Conservation (phyloP, 2,329 filamentous ascomycete species). For the Fusarium sp. region DNA sequence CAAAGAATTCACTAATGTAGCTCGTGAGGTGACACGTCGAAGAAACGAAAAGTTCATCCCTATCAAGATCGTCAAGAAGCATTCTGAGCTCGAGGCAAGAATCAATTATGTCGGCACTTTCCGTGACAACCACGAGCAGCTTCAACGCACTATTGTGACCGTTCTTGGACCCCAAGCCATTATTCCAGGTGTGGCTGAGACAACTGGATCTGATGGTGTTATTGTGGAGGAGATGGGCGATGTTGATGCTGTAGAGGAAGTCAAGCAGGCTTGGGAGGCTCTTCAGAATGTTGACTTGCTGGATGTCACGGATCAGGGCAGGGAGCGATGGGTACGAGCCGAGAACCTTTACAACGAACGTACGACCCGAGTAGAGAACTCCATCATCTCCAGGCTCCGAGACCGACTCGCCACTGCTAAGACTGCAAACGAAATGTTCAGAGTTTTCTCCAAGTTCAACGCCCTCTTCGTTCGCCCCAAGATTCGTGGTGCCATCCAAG, state of each 20-base stretch:
- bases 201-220: constrained; percentile 67
- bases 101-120: constrained; percentile 95
- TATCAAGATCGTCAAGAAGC: constrained; percentile 92
- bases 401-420: constrained; percentile 95
- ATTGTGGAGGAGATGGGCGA: constrained; percentile 95
- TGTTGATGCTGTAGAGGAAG: constrained; percentile 96
- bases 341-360: constrained; percentile 98
- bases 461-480: constrained; percentile 98
- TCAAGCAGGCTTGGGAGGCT: constrained; percentile 92
- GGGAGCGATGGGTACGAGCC: constrained; percentile 89
- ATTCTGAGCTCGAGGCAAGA: constrained; percentile 88
- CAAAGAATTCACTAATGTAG: constrained; percentile 98
- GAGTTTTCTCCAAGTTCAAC: constrained; percentile 99
- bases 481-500: constrained; percentile 95
- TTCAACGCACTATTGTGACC: constrained; percentile 95
- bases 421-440: constrained; percentile 99
- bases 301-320: constrained; percentile 90
- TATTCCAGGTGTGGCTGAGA: constrained; percentile 64
- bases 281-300: constrained; percentile 95
- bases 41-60: constrained; percentile 98
- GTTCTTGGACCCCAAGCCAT: constrained; percentile 84
- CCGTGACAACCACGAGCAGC: constrained; percentile 95
- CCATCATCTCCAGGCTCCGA: constrained; percentile 92
- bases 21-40: constrained; percentile 91
- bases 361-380: constrained; percentile 96